Evolutionary conservation across 2,329 filamentous ascomycete genomes (phyloP).

Genomic region (Colletotrichum trifolii): DNA sequence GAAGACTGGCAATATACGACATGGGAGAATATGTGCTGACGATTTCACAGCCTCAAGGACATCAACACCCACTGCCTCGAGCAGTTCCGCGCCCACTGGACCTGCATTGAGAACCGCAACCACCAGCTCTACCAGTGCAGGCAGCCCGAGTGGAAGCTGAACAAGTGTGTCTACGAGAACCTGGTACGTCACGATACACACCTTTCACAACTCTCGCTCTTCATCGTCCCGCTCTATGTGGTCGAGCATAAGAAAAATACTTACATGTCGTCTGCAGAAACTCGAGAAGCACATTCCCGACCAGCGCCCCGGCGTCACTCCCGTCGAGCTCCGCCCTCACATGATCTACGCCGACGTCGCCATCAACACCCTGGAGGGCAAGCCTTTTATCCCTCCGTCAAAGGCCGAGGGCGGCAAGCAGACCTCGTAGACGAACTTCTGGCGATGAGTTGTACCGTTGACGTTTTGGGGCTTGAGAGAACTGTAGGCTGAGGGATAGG

Average conservation of each 20-base stretch:
- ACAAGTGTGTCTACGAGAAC: conserved; percentile 96
- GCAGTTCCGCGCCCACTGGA: conserved; percentile 93
- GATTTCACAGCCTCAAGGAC: conserved; percentile 78
- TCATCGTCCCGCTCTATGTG: neutral
- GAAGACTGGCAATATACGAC: no score
- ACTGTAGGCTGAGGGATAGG: conserved; percentile 31
- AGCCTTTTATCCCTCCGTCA: conserved; percentile 51
- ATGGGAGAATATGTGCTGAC: neutral
- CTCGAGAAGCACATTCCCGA: conserved; percentile 85
- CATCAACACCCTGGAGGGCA: conserved; percentile 54
- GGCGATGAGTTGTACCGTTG: conserved; percentile 18
- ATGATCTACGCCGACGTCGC: conserved; percentile 70
- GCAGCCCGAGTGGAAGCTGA: conserved; percentile 86
- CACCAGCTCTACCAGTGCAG: conserved; percentile 98
- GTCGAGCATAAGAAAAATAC: neutral
- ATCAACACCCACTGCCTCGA: conserved; percentile 94
- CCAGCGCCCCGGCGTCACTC: conserved; percentile 74
- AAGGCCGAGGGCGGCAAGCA: conserved; percentile 37
- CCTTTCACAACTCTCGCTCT: neutral
- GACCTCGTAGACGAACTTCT: conserved; percentile 26
- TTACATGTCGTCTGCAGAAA: conserved; percentile 64
- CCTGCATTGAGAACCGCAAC: conserved; percentile 97
- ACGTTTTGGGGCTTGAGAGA: neutral
- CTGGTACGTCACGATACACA: conserved; percentile 71
- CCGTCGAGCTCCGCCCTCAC: conserved; percentile 77